Evolutionary conservation across 2,329 filamentous ascomycete genomes (phyloP).

Genomic region (Epichloe baconii): DNA sequence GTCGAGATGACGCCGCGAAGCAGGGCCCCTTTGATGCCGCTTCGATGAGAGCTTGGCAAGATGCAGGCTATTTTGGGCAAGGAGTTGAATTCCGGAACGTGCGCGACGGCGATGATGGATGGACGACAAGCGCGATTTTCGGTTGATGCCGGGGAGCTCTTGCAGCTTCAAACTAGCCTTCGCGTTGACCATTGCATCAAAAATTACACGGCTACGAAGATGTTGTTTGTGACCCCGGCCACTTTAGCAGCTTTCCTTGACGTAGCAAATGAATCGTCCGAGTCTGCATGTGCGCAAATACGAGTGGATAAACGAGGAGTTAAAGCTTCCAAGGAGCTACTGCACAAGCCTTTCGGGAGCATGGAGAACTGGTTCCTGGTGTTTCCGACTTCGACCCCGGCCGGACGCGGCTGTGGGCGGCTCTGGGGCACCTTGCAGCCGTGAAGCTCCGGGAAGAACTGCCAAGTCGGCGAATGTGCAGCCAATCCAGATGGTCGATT

Average conservation of each 20-base stretch:
- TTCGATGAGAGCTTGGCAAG: slow-evolving; percentile 84
- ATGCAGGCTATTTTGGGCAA: slow-evolving; percentile 84
- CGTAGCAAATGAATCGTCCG: background rate
- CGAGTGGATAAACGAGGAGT: background rate
- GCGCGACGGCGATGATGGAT: slow-evolving; percentile 37
- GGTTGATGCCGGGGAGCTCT: slow-evolving; percentile 19
- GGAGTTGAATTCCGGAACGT: slow-evolving; percentile 65
- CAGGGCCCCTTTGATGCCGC: slow-evolving; percentile 79
- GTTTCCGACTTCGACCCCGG: slow-evolving; percentile 3
- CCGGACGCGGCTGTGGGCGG: slow-evolving; percentile 5
- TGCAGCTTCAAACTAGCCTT: background rate
- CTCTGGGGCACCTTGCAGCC: slow-evolving; percentile 5
- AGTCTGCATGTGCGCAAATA: background rate
- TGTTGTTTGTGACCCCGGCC: background rate
- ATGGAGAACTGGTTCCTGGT: slow-evolving; percentile 2
- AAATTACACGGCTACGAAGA: background rate
- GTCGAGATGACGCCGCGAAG: slow-evolving; percentile 60
- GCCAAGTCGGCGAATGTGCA: background rate
- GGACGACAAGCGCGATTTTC: slow-evolving; percentile 40
- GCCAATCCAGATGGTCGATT: background rate
- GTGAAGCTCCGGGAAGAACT: slow-evolving; percentile 6
- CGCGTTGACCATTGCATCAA: background rate
- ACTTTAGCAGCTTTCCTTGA: background rate
- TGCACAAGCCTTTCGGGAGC: slow-evolving; percentile 1
- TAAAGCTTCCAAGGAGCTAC: background rate